Evolutionary conservation across 2,329 filamentous ascomycete species (phyloP).

Genomic region (Thelonectria blattea): DNA sequence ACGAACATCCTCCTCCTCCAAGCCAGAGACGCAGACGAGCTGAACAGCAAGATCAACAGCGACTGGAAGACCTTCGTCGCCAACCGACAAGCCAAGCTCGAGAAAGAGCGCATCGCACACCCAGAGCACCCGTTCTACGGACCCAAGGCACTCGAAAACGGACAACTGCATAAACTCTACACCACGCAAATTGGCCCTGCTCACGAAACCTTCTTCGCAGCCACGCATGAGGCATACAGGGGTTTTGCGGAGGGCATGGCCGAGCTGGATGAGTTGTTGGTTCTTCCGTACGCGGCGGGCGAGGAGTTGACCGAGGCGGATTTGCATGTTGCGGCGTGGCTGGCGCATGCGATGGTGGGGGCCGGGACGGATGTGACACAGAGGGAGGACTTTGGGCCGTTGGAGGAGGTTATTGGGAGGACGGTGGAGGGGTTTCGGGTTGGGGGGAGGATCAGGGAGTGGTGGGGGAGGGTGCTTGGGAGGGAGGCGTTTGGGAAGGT

Average conservation of each 20-base stretch:
- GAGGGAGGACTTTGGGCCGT: not conserved
- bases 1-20: conserved; percentile 27
- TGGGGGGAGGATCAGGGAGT: not conserved
- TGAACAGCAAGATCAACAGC: conserved; percentile 13
- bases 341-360: conserved; percentile 26
- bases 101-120: conserved; percentile 16
- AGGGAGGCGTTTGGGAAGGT: not conserved
- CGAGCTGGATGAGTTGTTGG: conserved; percentile 23
- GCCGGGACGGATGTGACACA: conserved; percentile 5
- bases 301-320: conserved; percentile 26
- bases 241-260: conserved; percentile 22
- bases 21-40: conserved; percentile 18
- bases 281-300: conserved; percentile 28
- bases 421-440: not conserved
- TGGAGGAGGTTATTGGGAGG: conserved; percentile 5
- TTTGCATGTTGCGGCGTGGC: conserved; percentile 24
- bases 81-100: conserved; percentile 22
- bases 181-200: not conserved
- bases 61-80: conserved; percentile 15
- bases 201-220: conserved; percentile 20
- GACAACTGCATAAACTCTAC: conserved; percentile 15
- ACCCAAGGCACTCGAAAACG: conserved; percentile 25
- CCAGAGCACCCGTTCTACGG: conserved; percentile 29
- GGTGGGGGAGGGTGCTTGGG: not conserved
- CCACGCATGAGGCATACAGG: conserved; percentile 1